phyloP scores from a whole-genome alignment of 2,329 filamentous ascomycete species.

The Arthroderma uncinatum region DNA sequence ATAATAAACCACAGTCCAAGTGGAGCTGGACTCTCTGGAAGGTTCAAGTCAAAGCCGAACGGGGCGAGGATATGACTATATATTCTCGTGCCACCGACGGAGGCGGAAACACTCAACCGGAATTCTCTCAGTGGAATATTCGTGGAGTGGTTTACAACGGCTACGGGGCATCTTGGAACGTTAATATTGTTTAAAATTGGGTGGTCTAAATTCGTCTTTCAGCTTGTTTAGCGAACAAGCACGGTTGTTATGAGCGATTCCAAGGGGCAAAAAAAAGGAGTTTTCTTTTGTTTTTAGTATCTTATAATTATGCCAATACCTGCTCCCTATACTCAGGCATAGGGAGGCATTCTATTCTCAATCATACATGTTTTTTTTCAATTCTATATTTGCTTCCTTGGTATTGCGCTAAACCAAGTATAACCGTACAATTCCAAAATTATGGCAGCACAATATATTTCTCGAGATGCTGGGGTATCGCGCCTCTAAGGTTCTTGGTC shows the following conservation, averaged over 20 bases:
- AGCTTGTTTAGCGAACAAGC: background rate
- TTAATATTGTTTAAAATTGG: slow-evolving; percentile 32
- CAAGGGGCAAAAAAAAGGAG: background rate
- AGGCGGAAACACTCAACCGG: slow-evolving; percentile 42
- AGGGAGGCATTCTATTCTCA: no score
- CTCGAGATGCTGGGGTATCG: slow-evolving; percentile 72
- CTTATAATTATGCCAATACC: background rate
- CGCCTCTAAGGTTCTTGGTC: slow-evolving; percentile 68
- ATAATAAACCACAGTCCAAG: slow-evolving; percentile 25
- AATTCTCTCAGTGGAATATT: slow-evolving; percentile 45
- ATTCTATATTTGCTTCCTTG: background rate
- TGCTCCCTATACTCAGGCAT: no score
- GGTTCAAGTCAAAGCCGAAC: slow-evolving; percentile 29
- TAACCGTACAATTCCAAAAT: background rate
- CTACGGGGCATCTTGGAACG: slow-evolving; percentile 43
- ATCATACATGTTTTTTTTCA: no score
- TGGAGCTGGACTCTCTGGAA: slow-evolving; percentile 51
- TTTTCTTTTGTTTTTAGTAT: background rate
- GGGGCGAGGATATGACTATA: slow-evolving; percentile 35
- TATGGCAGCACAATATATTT: slow-evolving; percentile 91
- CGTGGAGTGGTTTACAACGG: slow-evolving; percentile 51
- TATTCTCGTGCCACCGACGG: slow-evolving; percentile 45
- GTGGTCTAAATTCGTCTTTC: background rate
- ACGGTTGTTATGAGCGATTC: background rate
- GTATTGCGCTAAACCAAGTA: background rate